phyloP scores from a whole-genome alignment of 2,329 filamentous ascomycete species.

The Zymoseptoria brevis region DNA sequence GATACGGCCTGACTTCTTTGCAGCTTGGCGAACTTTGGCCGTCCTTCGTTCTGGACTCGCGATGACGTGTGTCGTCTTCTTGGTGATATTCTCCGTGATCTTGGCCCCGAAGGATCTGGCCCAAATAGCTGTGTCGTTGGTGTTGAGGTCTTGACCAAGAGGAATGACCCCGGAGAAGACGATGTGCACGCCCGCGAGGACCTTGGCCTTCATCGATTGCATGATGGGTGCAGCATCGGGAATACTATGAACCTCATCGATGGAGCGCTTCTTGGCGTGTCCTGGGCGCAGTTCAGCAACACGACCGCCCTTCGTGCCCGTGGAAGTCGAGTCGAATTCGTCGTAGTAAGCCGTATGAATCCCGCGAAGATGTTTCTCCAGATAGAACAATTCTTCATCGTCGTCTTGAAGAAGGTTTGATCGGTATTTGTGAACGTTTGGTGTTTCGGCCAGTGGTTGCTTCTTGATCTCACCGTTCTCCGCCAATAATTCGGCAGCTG shows the following conservation, averaged over 20 bases:
- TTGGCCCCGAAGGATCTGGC: slow-evolving; percentile 76
- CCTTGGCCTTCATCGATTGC: slow-evolving; percentile 66
- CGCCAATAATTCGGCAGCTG: slow-evolving; percentile 31
- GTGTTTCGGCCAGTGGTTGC: slow-evolving; percentile 33
- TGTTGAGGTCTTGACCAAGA: slow-evolving; percentile 61
- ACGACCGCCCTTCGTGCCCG: slow-evolving; percentile 36
- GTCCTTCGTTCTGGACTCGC: slow-evolving; percentile 66
- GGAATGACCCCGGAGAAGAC: slow-evolving; percentile 90
- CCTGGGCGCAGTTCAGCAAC: slow-evolving; percentile 44
- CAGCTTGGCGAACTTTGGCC: slow-evolving; percentile 82
- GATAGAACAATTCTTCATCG: slow-evolving; percentile 69
- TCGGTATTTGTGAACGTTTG: slow-evolving; percentile 37
- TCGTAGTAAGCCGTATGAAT: slow-evolving; percentile 78
- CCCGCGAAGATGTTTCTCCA: slow-evolving; percentile 66
- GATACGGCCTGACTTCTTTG: slow-evolving; percentile 62
- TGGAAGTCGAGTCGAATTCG: slow-evolving; percentile 58
- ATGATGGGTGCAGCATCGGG: slow-evolving; percentile 85
- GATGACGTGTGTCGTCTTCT: slow-evolving; percentile 60
- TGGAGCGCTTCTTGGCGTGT: slow-evolving; percentile 42
- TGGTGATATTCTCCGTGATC: slow-evolving; percentile 51
- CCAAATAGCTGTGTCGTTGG: slow-evolving; percentile 79
- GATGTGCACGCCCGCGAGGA: slow-evolving; percentile 67
- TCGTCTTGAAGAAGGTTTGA: slow-evolving; percentile 83
- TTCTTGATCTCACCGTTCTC: slow-evolving; percentile 29
- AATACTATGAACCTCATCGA: slow-evolving; percentile 51